Percentiles rank a stretch among this genome's conserved stretches.
phyloP scores from a whole-genome alignment of 768 basidiomycete species.

The Russula griseocarnosa region DNA sequence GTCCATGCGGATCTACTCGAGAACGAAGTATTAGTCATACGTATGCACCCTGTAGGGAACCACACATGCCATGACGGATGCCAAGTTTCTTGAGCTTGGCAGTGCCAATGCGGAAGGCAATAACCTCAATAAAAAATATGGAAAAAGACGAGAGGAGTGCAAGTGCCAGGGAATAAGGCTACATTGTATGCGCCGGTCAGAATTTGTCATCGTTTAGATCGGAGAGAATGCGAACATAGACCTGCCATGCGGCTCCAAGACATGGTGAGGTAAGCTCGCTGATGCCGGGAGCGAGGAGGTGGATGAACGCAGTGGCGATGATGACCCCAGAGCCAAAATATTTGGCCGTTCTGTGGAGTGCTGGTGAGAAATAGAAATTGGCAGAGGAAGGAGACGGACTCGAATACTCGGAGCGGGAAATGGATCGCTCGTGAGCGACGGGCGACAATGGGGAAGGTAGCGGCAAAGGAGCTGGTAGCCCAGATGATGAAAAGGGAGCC shows the following conservation, averaged over 20 bases:
- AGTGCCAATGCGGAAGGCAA: conserved; percentile 85
- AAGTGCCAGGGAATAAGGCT: conserved; percentile 82
- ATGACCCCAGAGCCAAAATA: conserved; percentile 26
- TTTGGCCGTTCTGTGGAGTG: conserved; percentile 20
- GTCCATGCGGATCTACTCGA: conserved; percentile 59
- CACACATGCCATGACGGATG: conserved; percentile 50
- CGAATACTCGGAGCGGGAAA: conserved; percentile 60
- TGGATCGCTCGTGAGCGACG: conserved; percentile 47
- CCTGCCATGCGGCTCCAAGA: conserved; percentile 61
- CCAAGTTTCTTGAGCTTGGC: conserved; percentile 66
- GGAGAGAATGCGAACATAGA: conserved; percentile 55
- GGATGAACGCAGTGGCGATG: conserved; percentile 22
- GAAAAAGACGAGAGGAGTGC: conserved; percentile 76
- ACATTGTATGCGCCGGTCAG: conserved; percentile 1
- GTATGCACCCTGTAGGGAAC: background rate
- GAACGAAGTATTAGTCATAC: background rate
- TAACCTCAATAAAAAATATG: conserved; percentile 81
- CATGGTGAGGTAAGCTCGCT: conserved; percentile 68
- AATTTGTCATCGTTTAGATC: background rate
- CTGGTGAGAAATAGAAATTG: background rate
- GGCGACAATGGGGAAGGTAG: conserved; percentile 69
- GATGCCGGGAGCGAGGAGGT: conserved; percentile 58
- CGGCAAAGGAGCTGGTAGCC: conserved; percentile 52
- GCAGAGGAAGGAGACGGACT: conserved; percentile 48
- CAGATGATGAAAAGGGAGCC: conserved; percentile 75